A percentile compares a stretch with the other conserved stretches of the same genome.
These are phyloP conservation scores for Tardiomyces depauwii DNA, from an alignment of 1,139 yeast genomes.

Conservation along the genomic window DNA sequence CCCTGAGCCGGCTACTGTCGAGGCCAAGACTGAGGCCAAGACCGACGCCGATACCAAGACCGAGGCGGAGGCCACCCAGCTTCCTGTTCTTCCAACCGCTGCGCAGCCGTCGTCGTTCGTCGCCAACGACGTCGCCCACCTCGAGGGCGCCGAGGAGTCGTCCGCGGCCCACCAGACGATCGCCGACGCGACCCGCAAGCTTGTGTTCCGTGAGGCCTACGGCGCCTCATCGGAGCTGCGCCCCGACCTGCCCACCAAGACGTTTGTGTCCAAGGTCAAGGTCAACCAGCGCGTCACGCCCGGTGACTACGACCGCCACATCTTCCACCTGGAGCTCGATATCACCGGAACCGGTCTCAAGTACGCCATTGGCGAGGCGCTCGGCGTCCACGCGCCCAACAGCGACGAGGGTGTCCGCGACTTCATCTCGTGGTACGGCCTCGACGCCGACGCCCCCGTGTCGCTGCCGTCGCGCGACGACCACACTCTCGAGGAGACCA, in stretches of 20 bases:
- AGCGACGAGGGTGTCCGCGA: conserved; percentile 49
- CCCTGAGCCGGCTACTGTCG: conserved; percentile 7
- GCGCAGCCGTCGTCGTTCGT: conserved; percentile 16
- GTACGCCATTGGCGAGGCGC: conserved; percentile 92
- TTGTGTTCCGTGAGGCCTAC: conserved; percentile 77
- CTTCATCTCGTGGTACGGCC: conserved; percentile 62
- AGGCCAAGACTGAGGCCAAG: conserved; percentile 16
- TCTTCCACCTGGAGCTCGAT: conserved; percentile 95
- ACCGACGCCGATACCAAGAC: conserved; percentile 22
- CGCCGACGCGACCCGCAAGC: conserved; percentile 53
- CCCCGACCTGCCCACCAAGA: conserved; percentile 84
- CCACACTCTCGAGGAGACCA: conserved; percentile 52
- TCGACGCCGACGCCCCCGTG: conserved; percentile 56
- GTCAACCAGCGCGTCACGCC: conserved; percentile 95
- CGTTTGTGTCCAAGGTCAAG: conserved; percentile 80
- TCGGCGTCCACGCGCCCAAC: conserved; percentile 92
- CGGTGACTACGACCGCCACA: conserved; percentile 77
- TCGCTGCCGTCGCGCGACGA: conserved; percentile 62
- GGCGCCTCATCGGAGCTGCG: conserved; percentile 47
- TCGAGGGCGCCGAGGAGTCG: conserved; percentile 37
- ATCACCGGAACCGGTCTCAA: conserved; percentile 81
- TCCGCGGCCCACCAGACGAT: conserved; percentile 27
- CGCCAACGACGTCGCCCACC: conserved; percentile 13
- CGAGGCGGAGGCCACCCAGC: conserved; percentile 18
- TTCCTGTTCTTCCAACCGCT: conserved; percentile 37